phyloP scores from a whole-genome alignment of 805 yeast species.

The Lipomyces chichibuensis region DNA sequence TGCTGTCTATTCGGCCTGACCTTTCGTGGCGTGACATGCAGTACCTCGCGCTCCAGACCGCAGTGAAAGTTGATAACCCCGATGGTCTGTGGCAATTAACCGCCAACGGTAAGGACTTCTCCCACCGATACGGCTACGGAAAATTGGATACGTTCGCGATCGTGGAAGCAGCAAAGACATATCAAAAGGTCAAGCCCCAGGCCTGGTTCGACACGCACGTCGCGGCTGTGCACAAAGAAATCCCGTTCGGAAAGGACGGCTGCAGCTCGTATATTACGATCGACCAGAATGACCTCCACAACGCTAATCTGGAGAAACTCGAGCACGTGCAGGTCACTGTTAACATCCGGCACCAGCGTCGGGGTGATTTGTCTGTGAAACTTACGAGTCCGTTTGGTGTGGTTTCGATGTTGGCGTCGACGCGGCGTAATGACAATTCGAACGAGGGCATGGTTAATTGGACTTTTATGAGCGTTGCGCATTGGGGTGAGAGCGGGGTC shows the following conservation, averaged over 20 bases:
- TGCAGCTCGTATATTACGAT: conserved; percentile 52
- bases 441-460: conserved; percentile 69
- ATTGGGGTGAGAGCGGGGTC: conserved; percentile 83
- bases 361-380: conserved; percentile 72
- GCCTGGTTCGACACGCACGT: conserved; percentile 68
- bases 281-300: conserved; percentile 52
- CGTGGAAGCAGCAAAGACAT: conserved; percentile 69
- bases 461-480: conserved; percentile 97
- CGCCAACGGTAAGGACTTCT: conserved; percentile 67
- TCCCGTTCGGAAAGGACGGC: conserved; percentile 38
- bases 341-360: conserved; percentile 60
- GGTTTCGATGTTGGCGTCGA: conserved; percentile 70
- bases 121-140: conserved; percentile 91
- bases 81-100: conserved; percentile 79
- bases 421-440: conserved; percentile 62
- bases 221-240: conserved; percentile 43
- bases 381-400: conserved; percentile 78
- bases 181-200: conserved; percentile 91
- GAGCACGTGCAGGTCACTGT: conserved; percentile 89
- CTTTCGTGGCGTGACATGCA: conserved; percentile 96
- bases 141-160: conserved; percentile 79
- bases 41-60: conserved; percentile 71
- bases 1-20: conserved; percentile 78
- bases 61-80: conserved; percentile 64
- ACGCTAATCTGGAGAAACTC: conserved; percentile 65